phyloP scores from a whole-genome alignment of 805 yeast genomes.

The Teunomyces funiuensis region DNA sequence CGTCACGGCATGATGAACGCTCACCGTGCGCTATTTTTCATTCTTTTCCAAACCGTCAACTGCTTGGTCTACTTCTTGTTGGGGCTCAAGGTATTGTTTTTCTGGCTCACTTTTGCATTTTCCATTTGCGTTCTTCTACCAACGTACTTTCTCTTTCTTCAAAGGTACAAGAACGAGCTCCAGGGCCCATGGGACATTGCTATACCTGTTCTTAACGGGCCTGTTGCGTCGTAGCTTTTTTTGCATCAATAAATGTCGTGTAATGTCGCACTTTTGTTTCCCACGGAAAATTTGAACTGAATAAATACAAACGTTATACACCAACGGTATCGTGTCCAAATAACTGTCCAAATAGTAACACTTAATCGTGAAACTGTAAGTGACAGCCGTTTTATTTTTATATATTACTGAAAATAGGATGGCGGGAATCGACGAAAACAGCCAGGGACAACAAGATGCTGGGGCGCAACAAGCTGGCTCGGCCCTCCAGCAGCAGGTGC shows the following conservation, averaged over 20 bases:
- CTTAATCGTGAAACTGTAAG: not conserved
- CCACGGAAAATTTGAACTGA: not conserved
- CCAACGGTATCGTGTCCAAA: not conserved
- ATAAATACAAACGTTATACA: not conserved
- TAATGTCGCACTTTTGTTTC: not conserved
- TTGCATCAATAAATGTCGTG: slow-evolving; percentile 5
- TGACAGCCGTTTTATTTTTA: not conserved
- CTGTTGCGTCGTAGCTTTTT: not conserved
- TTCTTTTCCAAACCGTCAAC: slow-evolving; percentile 25
- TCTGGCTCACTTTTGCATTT: slow-evolving; percentile 53
- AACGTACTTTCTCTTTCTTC: slow-evolving; percentile 65
- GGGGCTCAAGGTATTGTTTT: slow-evolving; percentile 30
- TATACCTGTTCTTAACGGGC: slow-evolving; percentile 47
- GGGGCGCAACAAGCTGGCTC: slow-evolving; percentile 4
- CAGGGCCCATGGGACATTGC: slow-evolving; percentile 96
- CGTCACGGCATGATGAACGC: slow-evolving; percentile 27
- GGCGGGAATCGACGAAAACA: slow-evolving; percentile 5
- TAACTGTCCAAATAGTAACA: not conserved
- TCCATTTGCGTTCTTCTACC: slow-evolving; percentile 61
- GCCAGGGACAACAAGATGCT: not conserved
- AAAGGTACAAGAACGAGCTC: slow-evolving; percentile 77
- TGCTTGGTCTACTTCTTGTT: slow-evolving; percentile 28
- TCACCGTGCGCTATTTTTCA: slow-evolving; percentile 22
- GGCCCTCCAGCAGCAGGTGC: slow-evolving; percentile 5
- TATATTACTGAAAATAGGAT: not conserved